These are phyloP conservation scores for Knoxia roxburghii DNA, from an alignment of 257 asterid genomes.

Conservation along the genomic window DNA sequence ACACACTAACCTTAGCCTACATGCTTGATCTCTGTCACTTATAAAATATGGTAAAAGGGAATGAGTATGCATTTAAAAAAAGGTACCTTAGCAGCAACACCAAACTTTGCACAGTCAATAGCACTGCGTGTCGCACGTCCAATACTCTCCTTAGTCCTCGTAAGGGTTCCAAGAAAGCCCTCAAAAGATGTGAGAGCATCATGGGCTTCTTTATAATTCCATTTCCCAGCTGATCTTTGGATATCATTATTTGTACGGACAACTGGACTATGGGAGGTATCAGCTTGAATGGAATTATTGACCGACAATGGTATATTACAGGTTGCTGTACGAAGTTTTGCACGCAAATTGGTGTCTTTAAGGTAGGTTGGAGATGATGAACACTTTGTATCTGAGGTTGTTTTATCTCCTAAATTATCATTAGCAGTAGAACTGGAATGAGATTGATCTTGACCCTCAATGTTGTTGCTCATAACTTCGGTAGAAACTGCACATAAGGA, in stretches of 20 bases:
- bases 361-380: slow-evolving; percentile 58
- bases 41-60: too few species aligned
- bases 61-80: neutral
- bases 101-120: slow-evolving; percentile 77
- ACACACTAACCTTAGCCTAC: too few species aligned
- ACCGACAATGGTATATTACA: slow-evolving; percentile 44
- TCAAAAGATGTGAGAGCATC: slow-evolving; percentile 61
- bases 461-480: slow-evolving; percentile 28
- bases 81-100: slow-evolving; percentile 79
- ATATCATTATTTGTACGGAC: slow-evolving; percentile 43
- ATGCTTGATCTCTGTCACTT: too few species aligned
- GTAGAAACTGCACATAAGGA: slow-evolving; percentile 32
- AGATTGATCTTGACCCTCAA: slow-evolving; percentile 22
- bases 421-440: slow-evolving; percentile 38
- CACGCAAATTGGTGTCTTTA: slow-evolving; percentile 40
- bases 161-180: slow-evolving; percentile 55
- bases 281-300: slow-evolving; percentile 36
- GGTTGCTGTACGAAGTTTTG: slow-evolving; percentile 49
- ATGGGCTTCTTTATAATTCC: slow-evolving; percentile 52
- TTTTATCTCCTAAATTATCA: slow-evolving; percentile 39
- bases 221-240: slow-evolving; percentile 44
- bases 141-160: slow-evolving; percentile 84
- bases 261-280: slow-evolving; percentile 47
- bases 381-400: slow-evolving; percentile 44
- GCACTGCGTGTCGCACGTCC: slow-evolving; percentile 79